phyloP scores from a whole-genome alignment of 768 basidiomycete species.

The Lactarius deliciosus region DNA sequence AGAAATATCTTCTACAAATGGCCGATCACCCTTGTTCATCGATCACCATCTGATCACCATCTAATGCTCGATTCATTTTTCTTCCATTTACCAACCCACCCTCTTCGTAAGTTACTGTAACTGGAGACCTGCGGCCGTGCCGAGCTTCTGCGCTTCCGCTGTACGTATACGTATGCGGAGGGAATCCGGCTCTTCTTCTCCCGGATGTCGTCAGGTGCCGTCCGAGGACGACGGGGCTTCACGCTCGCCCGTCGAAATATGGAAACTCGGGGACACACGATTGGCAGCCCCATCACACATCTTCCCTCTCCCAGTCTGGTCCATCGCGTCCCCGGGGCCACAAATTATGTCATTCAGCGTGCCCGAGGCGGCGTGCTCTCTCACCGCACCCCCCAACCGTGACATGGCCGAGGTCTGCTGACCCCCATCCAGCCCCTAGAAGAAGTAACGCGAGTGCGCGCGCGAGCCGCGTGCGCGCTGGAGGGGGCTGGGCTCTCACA shows the following conservation, averaged over 20 bases:
- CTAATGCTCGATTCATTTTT: neutral
- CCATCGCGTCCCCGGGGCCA: constrained; percentile 4
- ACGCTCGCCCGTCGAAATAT: constrained; percentile 9
- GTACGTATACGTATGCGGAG: constrained; percentile 4
- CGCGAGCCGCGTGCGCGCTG: constrained; percentile 9
- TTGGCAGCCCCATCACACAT: constrained; percentile 20
- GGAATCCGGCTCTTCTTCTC: constrained; percentile 20
- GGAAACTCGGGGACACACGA: constrained; percentile 24
- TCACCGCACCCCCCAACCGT: neutral
- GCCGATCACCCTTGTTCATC: neutral
- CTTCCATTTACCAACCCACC: neutral
- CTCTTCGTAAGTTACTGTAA: constrained; percentile 1
- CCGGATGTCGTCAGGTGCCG: constrained; percentile 23
- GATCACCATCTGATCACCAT: neutral
- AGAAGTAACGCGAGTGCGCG: constrained; percentile 14
- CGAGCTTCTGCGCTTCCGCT: constrained; percentile 15
- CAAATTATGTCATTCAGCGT: constrained; percentile 25
- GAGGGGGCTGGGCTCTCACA: neutral
- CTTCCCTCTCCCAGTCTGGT: constrained; percentile 10
- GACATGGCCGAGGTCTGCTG: constrained; percentile 4
- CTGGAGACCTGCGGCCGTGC: constrained; percentile 1
- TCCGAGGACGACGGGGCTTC: constrained; percentile 28
- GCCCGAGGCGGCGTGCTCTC: constrained; percentile 3
- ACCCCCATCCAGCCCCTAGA: constrained; percentile 3
- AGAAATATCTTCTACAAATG: neutral